Evolutionary conservation across 805 yeast species (phyloP), one percentile per base, ranked within the genome.

Genomic region (Kazachstania bromeliacearum): DNA sequence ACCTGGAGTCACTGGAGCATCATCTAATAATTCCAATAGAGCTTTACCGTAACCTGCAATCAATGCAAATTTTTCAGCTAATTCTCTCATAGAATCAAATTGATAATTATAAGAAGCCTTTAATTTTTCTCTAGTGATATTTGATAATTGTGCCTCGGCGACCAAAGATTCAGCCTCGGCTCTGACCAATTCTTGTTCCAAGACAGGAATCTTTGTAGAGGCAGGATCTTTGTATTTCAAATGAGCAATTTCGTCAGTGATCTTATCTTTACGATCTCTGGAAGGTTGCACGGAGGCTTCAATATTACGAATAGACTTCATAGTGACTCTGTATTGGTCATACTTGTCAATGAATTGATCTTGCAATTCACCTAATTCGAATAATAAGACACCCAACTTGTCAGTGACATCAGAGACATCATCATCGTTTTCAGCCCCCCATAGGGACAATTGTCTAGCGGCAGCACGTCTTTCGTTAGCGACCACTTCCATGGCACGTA

Each of bases 11-110:
- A 92, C 96, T 46, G 97, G 95, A 48, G 92, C 68, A 66, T 89
- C 97, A 63, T 89, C 97, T 62, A 89, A 75, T 59, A 89, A 77
- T 73, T 92, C 97, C 59, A 92, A 74, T 49, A 89, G 70, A 31
- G 96, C 96, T 73, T 89, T 89, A 70, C 97, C 97, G 73, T 92
- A 92, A 59, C 96, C 96, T 53, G 97, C 96, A 68, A 89, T 89
- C 53, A 92, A 72, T 36, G 97, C 97, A 51, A 84, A 74, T 71
- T 92, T 92, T 73, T 92, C 97, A 53, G 95, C 76, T 64, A 80
- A 79, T 70, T 89, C 98, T 64, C 95, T 83, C 47, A 82, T 70
- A 40, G 96, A 84, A 63, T 92, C 97, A 54, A 89, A 89, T 68
- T 89, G 96, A 69, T 89, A 88, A 71, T 83, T 79, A 75, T 84